Conservation (phyloP, 1,284 basidiomycete genomes). For the Trichosporon sp. region DNA sequence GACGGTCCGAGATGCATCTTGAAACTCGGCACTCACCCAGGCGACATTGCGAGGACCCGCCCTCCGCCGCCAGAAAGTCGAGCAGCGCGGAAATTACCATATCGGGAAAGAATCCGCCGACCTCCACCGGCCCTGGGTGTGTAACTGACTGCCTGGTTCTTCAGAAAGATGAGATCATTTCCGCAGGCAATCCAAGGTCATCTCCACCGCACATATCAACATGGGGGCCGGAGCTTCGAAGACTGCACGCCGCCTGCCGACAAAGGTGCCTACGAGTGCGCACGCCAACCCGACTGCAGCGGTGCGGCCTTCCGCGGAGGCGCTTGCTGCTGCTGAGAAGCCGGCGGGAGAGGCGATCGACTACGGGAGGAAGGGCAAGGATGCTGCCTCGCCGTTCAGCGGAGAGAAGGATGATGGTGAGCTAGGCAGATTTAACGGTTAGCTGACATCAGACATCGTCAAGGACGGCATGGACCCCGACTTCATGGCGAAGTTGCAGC, state of each 20-base stretch:
- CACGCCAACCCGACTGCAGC: conserved; percentile 7
- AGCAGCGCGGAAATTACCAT: neutral
- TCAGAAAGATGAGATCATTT: neutral
- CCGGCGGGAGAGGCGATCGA: neutral
- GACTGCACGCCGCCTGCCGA: conserved; percentile 60
- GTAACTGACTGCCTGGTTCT: neutral
- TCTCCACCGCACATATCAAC: too few species aligned
- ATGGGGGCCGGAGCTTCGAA: conserved; percentile 72
- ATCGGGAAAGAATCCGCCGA: neutral
- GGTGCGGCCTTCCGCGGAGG: conserved; percentile 8
- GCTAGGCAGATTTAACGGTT: conserved; percentile 11
- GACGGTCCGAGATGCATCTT: neutral
- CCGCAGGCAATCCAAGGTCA: neutral
- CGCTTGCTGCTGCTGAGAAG: conserved; percentile 8
- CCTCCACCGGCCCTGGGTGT: neutral
- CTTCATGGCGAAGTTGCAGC: conserved; percentile 63
- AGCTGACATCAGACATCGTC: conserved; percentile 56
- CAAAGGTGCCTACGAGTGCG: conserved; percentile 26
- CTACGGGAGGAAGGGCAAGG: conserved; percentile 6
- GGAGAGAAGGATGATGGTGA: conserved; percentile 46
- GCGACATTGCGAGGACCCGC: neutral
- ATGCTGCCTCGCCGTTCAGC: conserved; percentile 25
- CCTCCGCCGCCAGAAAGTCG: neutral
- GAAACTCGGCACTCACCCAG: too few species aligned
- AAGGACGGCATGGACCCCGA: conserved; percentile 68